Evolutionary conservation across 2,329 filamentous ascomycete genomes (phyloP).

Genomic region (Hymenoscyphus albidus): DNA sequence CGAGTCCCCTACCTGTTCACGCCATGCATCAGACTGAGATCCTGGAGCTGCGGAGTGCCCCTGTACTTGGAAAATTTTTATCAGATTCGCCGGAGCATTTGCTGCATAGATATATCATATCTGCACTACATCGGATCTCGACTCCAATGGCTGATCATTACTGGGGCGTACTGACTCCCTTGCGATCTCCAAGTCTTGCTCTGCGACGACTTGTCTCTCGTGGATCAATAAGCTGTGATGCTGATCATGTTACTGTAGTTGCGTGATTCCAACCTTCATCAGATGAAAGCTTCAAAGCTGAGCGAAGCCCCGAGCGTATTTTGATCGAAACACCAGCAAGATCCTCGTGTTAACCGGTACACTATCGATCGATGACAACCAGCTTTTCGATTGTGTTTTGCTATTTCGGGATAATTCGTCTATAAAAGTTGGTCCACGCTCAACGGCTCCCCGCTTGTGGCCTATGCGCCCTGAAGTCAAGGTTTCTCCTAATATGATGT

Average conservation of each 20-base stretch:
- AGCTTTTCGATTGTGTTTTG: too few relatives aligned
- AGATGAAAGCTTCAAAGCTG: neutral
- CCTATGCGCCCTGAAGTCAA: neutral
- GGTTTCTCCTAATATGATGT: neutral
- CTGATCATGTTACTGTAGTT: neutral
- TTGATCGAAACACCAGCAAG: neutral
- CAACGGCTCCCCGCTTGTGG: neutral
- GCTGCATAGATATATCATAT: neutral
- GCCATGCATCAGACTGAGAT: neutral
- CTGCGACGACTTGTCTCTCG: neutral
- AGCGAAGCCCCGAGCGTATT: neutral
- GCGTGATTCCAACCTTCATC: neutral
- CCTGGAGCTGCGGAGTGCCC: neutral
- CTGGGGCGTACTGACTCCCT: neutral
- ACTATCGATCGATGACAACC: too few relatives aligned
- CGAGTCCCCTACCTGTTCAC: neutral
- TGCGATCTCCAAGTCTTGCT: neutral
- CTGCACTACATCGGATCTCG: neutral
- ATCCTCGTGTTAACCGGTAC: neutral
- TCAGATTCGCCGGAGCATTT: neutral
- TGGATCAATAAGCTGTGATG: neutral
- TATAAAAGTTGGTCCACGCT: neutral
- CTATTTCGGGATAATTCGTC: too few relatives aligned
- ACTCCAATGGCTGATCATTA: neutral
- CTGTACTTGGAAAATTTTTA: neutral